Evolutionary conservation across 192 early-diverging fungal genomes (phyloP).

Genomic region (Jimgerdemannia flammicorona): DNA sequence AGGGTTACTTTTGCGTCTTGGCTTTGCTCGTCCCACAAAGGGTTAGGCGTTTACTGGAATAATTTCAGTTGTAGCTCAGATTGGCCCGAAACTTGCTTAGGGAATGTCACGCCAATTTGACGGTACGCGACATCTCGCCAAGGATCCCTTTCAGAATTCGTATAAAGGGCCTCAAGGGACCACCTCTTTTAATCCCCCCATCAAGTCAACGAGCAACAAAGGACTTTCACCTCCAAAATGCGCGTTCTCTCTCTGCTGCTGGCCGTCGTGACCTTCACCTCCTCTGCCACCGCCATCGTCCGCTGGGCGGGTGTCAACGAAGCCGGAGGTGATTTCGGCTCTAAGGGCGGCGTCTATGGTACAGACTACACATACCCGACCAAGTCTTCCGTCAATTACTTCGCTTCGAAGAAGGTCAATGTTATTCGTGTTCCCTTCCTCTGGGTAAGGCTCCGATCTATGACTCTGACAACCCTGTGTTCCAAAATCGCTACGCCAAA

Average conservation of each 20-base stretch:
- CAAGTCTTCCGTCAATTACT: neutral
- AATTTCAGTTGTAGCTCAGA: no score
- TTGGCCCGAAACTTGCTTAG: no score
- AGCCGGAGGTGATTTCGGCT: constrained; percentile 1
- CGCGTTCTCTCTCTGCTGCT: neutral
- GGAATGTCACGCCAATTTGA: no score
- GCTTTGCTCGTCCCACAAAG: no score
- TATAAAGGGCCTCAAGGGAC: no score
- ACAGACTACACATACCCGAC: neutral
- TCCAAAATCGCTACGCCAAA: neutral
- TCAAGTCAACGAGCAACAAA: no score
- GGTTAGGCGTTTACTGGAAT: no score
- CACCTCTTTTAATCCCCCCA: no score
- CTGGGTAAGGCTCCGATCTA: neutral
- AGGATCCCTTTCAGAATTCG: no score
- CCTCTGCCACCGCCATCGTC: neutral
- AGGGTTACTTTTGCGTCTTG: no score
- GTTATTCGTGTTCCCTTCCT: constrained; percentile 1
- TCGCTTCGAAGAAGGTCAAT: neutral
- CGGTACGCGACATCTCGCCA: no score
- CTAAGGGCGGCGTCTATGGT: neutral
- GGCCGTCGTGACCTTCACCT: neutral
- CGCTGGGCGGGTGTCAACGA: neutral
- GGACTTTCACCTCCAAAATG: no score
- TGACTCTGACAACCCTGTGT: neutral